These are phyloP conservation scores for Ogataea glucozyma DNA, from an alignment of 805 yeast genomes.

Conservation along the genomic window DNA sequence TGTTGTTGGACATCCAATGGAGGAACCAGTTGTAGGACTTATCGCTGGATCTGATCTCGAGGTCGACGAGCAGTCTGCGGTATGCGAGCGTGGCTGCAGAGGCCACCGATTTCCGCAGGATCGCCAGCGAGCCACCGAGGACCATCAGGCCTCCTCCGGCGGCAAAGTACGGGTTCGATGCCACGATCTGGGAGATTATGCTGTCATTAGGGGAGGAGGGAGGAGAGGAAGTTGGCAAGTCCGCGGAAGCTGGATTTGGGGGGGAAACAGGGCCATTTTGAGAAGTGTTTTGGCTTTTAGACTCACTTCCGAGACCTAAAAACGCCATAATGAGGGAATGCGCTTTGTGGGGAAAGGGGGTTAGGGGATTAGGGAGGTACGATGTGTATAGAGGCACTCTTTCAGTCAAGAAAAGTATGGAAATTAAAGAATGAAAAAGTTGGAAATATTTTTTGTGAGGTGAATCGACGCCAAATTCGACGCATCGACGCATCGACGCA, in stretches of 20 bases:
- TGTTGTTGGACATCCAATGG: slow-evolving; percentile 91
- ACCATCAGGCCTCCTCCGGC: slow-evolving; percentile 99
- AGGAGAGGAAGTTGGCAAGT: background rate
- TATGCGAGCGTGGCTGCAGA: slow-evolving; percentile 68
- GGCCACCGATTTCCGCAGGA: slow-evolving; percentile 68
- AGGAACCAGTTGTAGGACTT: slow-evolving; percentile 93
- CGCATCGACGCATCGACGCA: slow-evolving; percentile 8
- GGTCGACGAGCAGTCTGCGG: slow-evolving; percentile 82
- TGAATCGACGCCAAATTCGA: too few species aligned
- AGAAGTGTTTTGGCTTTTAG: background rate
- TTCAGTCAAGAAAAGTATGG: too few species aligned
- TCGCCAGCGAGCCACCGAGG: slow-evolving; percentile 84
- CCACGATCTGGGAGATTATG: slow-evolving; percentile 41
- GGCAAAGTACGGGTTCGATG: slow-evolving; percentile 86
- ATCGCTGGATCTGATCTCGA: slow-evolving; percentile 91
- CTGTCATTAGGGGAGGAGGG: background rate
- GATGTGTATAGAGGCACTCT: too few species aligned
- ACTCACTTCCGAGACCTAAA: background rate
- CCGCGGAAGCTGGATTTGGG: background rate
- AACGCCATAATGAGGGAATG: background rate
- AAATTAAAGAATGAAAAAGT: too few species aligned
- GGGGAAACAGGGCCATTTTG: background rate
- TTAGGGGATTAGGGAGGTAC: too few species aligned
- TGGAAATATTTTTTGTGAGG: background rate
- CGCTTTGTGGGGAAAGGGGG: too few species aligned